Conservation (phyloP, 352 stramenopile genomes). For the Elongisporangium prolatum region DNA sequence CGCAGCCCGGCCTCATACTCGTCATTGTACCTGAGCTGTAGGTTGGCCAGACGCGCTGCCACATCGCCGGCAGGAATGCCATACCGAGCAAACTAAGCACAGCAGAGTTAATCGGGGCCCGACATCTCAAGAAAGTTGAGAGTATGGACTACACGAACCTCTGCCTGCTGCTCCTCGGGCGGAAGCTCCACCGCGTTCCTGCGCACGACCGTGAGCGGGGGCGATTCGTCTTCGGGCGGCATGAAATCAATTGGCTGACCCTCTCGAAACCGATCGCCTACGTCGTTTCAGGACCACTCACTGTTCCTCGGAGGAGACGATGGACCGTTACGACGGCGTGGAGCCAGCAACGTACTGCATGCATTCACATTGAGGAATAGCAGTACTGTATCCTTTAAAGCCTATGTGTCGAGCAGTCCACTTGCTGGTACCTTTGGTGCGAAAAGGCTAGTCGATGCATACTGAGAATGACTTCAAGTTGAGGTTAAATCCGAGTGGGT, state of each 20-base stretch:
- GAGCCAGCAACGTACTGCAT: no score
- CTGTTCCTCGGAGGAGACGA: no score
- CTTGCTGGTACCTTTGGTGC: no score
- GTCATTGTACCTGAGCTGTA: conserved; percentile 62
- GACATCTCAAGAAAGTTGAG: background rate
- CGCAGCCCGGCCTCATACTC: conserved; percentile 34
- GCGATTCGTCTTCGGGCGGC: conserved; percentile 8
- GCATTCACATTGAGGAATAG: no score
- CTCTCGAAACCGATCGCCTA: background rate
- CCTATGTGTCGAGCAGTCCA: no score
- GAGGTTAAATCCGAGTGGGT: background rate
- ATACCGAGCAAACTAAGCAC: conserved; percentile 44
- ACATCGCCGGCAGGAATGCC: conserved; percentile 40
- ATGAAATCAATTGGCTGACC: background rate
- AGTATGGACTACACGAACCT: conserved; percentile 21
- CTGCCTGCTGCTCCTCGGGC: conserved; percentile 50
- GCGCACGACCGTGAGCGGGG: conserved; percentile 21
- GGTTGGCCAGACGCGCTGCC: conserved; percentile 26
- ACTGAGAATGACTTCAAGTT: background rate
- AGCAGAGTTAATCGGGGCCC: background rate
- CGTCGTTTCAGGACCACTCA: background rate
- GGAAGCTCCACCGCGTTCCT: conserved; percentile 41
- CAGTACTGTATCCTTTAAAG: no score
- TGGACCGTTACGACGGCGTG: no score
- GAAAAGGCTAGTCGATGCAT: no score